Conservation (phyloP, 257 asterid genomes). For the Plectranthus barbatus region DNA sequence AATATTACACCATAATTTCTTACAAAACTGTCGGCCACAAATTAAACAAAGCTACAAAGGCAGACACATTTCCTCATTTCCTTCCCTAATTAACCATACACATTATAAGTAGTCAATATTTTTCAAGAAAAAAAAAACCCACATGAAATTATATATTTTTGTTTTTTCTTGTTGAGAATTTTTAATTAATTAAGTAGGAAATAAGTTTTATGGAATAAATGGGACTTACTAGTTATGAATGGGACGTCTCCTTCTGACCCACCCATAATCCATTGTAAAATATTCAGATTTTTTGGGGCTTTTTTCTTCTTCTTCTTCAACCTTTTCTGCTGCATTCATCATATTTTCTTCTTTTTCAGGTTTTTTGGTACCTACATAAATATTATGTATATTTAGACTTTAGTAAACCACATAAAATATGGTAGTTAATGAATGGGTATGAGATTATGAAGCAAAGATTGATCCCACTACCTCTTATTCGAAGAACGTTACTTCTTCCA, state of each 20-base stretch:
- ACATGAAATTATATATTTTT: neutral
- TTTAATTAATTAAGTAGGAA: neutral
- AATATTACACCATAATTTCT: conserved; percentile 12
- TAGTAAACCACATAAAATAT: neutral
- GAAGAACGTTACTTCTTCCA: no score
- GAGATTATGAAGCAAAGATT: no score
- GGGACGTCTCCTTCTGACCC: conserved; percentile 51
- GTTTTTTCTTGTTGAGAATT: neutral
- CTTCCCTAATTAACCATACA: conserved; percentile 23
- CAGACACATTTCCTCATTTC: conserved; percentile 33
- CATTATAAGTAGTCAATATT: no score
- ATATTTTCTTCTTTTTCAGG: conserved; percentile 16
- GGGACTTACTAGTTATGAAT: conserved; percentile 60
- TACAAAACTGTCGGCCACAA: conserved; percentile 55
- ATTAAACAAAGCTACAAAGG: conserved; percentile 20
- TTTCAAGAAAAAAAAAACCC: neutral
- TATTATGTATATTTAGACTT: neutral
- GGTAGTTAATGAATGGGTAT: no score
- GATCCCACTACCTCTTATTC: no score
- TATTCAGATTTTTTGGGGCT: conserved; percentile 30
- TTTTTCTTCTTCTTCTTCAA: conserved; percentile 35
- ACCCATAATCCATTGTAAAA: conserved; percentile 57
- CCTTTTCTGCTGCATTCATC: conserved; percentile 30
- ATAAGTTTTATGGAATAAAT: conserved; percentile 31
- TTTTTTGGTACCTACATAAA: conserved; percentile 25